Percentiles rank a stretch among this genome's conserved stretches.
These are phyloP conservation scores for Dioszegia crocea DNA, from an alignment of 768 basidiomycete species.

Conservation along the genomic window DNA sequence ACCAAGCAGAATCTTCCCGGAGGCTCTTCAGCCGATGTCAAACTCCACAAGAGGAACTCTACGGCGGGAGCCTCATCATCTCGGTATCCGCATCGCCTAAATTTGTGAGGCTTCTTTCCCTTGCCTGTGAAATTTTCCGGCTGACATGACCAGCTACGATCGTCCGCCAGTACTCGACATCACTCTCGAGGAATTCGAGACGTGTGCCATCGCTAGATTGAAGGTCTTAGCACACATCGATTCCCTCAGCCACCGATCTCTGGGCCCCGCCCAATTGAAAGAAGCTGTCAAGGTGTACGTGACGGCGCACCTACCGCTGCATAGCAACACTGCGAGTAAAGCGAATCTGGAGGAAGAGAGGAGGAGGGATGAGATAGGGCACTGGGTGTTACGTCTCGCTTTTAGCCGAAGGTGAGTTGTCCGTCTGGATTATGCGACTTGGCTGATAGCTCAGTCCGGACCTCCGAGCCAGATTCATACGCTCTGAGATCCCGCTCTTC, in stretches of 20 bases:
- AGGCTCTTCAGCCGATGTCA: slow-evolving; percentile 26
- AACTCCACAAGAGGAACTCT: slow-evolving; percentile 36
- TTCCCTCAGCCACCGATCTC: slow-evolving; percentile 36
- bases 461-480: slow-evolving; percentile 77
- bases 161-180: slow-evolving; percentile 78
- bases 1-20: slow-evolving; percentile 31
- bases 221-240: slow-evolving; percentile 36
- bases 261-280: slow-evolving; percentile 25
- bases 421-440: no score
- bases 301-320: slow-evolving; percentile 71
- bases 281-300: slow-evolving; percentile 60
- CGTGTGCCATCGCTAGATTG: slow-evolving; percentile 78
- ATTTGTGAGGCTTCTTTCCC: slow-evolving; percentile 72
- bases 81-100: slow-evolving; percentile 51
- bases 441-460: slow-evolving; percentile 64
- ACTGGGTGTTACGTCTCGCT: slow-evolving; percentile 88
- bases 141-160: slow-evolving; percentile 91
- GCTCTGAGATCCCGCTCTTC: slow-evolving; percentile 82
- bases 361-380: slow-evolving; percentile 78
- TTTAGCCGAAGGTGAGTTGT: slow-evolving; percentile 91
- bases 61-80: slow-evolving; percentile 11
- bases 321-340: slow-evolving; percentile 54
- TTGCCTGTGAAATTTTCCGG: no score
- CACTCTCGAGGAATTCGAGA: slow-evolving; percentile 92
- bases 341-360: slow-evolving; percentile 62